phyloP scores from a whole-genome alignment of 2,329 filamentous ascomycete genomes.

The Ceratocystis variospora region DNA sequence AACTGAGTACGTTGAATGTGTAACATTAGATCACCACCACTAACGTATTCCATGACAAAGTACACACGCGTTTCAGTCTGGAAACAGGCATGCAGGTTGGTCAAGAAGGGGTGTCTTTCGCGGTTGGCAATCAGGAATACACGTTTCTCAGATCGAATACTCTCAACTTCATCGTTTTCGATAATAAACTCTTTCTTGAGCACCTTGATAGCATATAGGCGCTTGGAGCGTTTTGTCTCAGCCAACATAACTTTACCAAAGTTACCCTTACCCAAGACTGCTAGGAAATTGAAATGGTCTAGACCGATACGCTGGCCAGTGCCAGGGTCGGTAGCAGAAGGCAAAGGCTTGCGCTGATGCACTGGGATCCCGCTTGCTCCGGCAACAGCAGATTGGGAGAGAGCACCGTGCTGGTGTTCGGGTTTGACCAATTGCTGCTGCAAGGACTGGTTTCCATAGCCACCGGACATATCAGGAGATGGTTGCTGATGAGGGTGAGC shows the following conservation, averaged over 20 bases:
- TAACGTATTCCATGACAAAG: slow-evolving; percentile 99
- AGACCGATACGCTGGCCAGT: slow-evolving; percentile 78
- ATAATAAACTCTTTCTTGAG: slow-evolving; percentile 99
- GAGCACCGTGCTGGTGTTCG: slow-evolving; percentile 22
- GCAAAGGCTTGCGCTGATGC: slow-evolving; percentile 43
- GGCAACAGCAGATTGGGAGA: slow-evolving; percentile 24
- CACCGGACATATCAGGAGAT: background rate
- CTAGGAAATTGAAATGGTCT: slow-evolving; percentile 98
- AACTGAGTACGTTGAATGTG: slow-evolving; percentile 97
- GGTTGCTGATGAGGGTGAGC: slow-evolving; percentile 23
- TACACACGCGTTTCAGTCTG: slow-evolving; percentile 97
- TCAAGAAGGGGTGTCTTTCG: slow-evolving; percentile 88
- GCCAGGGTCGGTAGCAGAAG: slow-evolving; percentile 56
- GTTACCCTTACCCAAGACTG: slow-evolving; percentile 95
- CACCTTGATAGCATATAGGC: slow-evolving; percentile 96
- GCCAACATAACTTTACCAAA: slow-evolving; percentile 99
- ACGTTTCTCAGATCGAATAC: slow-evolving; percentile 90
- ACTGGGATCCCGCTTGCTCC: slow-evolving; percentile 15
- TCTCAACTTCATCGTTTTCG: slow-evolving; percentile 97
- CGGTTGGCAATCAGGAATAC: slow-evolving; percentile 96
- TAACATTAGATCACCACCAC: slow-evolving; percentile 95
- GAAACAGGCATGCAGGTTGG: slow-evolving; percentile 94
- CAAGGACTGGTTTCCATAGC: slow-evolving; percentile 25
- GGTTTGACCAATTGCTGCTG: slow-evolving; percentile 29
- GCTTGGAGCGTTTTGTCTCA: slow-evolving; percentile 83